Evolutionary conservation across 1,139 yeast genomes (phyloP).

Genomic region (Blastobotrys illinoisensis): DNA sequence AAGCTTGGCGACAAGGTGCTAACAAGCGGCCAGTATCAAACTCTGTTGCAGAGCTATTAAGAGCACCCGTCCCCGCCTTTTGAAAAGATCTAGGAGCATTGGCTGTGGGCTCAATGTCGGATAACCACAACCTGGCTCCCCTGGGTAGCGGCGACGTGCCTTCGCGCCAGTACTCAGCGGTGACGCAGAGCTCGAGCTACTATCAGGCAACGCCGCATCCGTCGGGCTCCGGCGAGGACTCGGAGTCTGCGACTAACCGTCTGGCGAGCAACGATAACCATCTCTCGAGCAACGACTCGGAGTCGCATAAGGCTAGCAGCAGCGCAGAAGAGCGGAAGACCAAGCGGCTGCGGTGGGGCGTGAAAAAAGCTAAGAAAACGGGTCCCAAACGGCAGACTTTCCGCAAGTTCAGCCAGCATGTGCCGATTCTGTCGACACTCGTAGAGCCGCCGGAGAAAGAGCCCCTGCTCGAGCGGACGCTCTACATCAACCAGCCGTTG

Average conservation of each 20-base stretch:
- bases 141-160: background rate
- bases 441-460: conserved; percentile 13
- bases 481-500: conserved; percentile 36
- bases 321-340: conserved; percentile 1
- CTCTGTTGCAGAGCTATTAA: background rate
- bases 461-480: conserved; percentile 11
- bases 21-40: background rate
- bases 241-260: background rate
- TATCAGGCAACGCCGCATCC: too few relatives aligned
- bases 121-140: background rate
- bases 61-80: background rate
- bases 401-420: conserved; percentile 18
- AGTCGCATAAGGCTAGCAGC: background rate
- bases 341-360: conserved; percentile 17
- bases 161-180: background rate
- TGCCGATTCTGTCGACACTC: conserved; percentile 20
- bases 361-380: conserved; percentile 10
- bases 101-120: background rate
- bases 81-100: background rate
- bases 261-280: background rate
- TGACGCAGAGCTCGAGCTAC: background rate
- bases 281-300: conserved; percentile 1
- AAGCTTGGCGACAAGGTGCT: background rate
- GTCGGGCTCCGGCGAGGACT: too few relatives aligned
- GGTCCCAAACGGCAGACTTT: conserved; percentile 8